These are phyloP conservation scores for Lathyrus aphaca DNA, from an alignment of 306 rosid genomes.

Conservation along the genomic window DNA sequence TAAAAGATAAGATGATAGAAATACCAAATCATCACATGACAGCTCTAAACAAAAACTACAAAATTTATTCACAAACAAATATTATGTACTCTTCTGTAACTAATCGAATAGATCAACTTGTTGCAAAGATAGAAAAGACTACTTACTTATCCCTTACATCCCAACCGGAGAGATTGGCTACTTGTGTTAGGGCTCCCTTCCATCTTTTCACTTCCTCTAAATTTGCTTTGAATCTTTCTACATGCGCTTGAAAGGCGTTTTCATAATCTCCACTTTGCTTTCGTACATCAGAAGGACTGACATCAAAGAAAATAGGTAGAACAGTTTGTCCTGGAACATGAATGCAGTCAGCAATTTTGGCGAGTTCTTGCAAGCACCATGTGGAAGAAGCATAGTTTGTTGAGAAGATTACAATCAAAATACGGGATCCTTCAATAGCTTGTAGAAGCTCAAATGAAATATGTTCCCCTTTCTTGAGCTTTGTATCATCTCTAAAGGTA, in stretches of 20 bases:
- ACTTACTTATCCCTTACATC: conserved; percentile 19
- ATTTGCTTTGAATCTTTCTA: conserved; percentile 24
- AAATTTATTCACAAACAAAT: too few species aligned
- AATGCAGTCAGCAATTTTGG: too few species aligned
- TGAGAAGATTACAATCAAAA: conserved; percentile 32
- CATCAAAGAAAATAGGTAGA: too few species aligned
- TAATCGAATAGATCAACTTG: too few species aligned
- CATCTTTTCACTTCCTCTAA: conserved; percentile 15
- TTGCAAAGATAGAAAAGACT: neutral
- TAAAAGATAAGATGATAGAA: too few species aligned
- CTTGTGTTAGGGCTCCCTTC: too few species aligned
- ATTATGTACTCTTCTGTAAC: too few species aligned
- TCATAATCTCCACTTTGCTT: neutral
- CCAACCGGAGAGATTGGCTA: conserved; percentile 5
- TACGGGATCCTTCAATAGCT: conserved; percentile 21
- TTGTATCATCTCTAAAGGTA: neutral
- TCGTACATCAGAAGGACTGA: conserved; percentile 29
- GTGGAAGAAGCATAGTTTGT: conserved; percentile 31
- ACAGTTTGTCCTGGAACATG: too few species aligned
- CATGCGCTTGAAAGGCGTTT: conserved; percentile 16
- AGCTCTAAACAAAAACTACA: too few species aligned
- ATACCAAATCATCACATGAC: too few species aligned
- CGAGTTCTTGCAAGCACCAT: too few species aligned
- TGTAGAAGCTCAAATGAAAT: neutral
- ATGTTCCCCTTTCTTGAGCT: conserved; percentile 12